phyloP scores from a whole-genome alignment of 2,329 filamentous ascomycete genomes.

The Cryphonectria nitschkei region DNA sequence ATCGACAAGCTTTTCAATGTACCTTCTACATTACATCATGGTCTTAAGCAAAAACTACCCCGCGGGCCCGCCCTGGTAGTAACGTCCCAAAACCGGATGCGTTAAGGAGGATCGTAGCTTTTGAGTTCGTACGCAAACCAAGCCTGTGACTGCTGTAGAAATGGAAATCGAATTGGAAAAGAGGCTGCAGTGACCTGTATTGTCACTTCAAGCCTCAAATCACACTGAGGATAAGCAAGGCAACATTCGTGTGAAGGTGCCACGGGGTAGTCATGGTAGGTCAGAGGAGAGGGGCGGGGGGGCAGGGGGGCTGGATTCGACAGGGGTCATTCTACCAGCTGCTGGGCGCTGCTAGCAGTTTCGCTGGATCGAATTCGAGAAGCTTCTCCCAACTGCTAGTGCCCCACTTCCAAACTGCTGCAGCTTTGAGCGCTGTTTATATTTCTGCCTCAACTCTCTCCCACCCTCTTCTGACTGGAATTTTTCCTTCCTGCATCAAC shows the following conservation, averaged over 20 bases:
- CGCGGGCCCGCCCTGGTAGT: constrained; percentile 5
- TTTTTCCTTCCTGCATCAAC: constrained; percentile 22
- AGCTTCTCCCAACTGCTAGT: constrained; percentile 25
- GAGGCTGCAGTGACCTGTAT: background rate
- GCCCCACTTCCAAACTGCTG: constrained; percentile 25
- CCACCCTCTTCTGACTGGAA: constrained; percentile 12
- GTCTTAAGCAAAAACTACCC: background rate
- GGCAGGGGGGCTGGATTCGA: constrained; percentile 1
- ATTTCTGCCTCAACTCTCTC: constrained; percentile 24
- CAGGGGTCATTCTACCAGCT: background rate
- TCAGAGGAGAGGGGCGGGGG: background rate
- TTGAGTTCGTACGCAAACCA: background rate
- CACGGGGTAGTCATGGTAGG: background rate
- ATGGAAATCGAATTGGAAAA: background rate
- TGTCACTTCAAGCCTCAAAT: background rate
- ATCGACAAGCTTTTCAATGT: constrained; percentile 6
- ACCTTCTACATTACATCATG: constrained; percentile 7
- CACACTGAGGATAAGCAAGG: background rate
- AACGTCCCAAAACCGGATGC: constrained; percentile 5
- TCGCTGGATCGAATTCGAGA: constrained; percentile 27
- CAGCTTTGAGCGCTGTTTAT: constrained; percentile 25
- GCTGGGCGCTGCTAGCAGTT: constrained; percentile 13
- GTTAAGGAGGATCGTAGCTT: background rate
- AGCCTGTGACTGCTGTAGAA: background rate
- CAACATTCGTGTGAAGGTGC: background rate